Evolutionary conservation across 352 stramenopile species (phyloP).

Genomic region (Phytophthora europaea): DNA sequence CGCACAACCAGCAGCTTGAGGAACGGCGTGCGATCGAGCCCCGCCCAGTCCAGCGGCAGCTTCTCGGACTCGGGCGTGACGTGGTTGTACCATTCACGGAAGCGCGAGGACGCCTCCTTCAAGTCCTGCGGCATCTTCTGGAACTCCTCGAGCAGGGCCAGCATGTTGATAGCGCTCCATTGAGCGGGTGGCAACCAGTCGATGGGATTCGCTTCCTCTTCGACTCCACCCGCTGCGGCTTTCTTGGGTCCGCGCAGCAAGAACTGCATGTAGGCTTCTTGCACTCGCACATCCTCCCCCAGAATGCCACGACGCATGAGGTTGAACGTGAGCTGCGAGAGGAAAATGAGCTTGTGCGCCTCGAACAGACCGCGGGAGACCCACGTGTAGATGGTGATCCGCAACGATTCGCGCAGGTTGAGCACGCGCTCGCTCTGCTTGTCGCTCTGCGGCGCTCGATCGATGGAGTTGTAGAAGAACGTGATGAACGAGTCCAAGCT

Average conservation of each 20-base stretch:
- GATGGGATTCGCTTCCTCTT: conserved; percentile 79
- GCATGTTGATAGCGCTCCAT: conserved; percentile 93
- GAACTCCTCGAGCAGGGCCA: conserved; percentile 97
- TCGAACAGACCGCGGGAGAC: conserved; percentile 97
- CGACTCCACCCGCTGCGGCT: conserved; percentile 39
- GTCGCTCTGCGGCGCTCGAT: conserved; percentile 85
- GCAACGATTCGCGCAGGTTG: conserved; percentile 94
- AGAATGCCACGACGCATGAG: conserved; percentile 97
- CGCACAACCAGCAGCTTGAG: conserved; percentile 97
- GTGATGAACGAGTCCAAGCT: conserved; percentile 97
- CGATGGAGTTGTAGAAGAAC: conserved; percentile 98
- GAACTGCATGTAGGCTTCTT: conserved; percentile 98
- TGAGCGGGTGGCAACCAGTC: conserved; percentile 94
- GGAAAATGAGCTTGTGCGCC: conserved; percentile 98
- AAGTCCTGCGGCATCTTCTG: conserved; percentile 97
- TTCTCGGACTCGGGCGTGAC: conserved; percentile 97
- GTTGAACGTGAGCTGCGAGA: conserved; percentile 97
- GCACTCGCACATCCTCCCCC: conserved; percentile 93
- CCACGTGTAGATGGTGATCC: conserved; percentile 98
- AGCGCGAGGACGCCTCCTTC: conserved; percentile 95
- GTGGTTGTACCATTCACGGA: conserved; percentile 99
- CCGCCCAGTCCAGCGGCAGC: conserved; percentile 97
- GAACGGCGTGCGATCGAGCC: conserved; percentile 96
- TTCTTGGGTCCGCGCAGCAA: conserved; percentile 93
- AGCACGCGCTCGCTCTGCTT: conserved; percentile 93